Evolutionary conservation across 2,329 filamentous ascomycete species (phyloP).

Genomic region (Xylaria sp.): DNA sequence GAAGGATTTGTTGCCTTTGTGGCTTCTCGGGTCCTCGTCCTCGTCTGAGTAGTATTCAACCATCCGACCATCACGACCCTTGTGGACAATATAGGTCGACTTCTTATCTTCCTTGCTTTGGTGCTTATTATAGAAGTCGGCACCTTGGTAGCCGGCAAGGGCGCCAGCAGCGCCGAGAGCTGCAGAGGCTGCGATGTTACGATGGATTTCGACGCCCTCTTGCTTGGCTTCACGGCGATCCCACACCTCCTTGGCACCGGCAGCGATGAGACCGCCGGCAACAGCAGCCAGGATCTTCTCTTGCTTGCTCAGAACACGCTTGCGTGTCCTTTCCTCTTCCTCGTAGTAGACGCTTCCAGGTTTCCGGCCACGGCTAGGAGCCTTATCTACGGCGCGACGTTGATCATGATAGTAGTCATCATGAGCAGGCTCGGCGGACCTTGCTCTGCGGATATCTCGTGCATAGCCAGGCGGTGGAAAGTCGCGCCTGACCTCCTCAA

Average conservation of each 20-base stretch:
- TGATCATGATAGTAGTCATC: slow-evolving; percentile 70
- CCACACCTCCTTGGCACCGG: slow-evolving; percentile 73
- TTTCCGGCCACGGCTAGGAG: slow-evolving; percentile 54
- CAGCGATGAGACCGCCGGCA: slow-evolving; percentile 70
- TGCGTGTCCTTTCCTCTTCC: slow-evolving; percentile 65
- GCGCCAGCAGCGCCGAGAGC: slow-evolving; percentile 72
- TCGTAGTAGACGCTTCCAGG: slow-evolving; percentile 64
- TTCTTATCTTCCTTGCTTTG: slow-evolving; percentile 65
- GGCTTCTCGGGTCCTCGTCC: slow-evolving; percentile 63
- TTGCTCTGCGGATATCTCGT: slow-evolving; percentile 67
- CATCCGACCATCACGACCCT: slow-evolving; percentile 63
- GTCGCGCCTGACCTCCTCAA: slow-evolving; percentile 86
- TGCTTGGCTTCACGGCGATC: slow-evolving; percentile 69
- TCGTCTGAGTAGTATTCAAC: slow-evolving; percentile 68
- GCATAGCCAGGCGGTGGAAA: slow-evolving; percentile 77
- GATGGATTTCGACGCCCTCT: slow-evolving; percentile 60
- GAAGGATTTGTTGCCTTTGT: slow-evolving; percentile 71
- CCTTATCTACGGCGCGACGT: slow-evolving; percentile 44
- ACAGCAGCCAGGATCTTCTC: slow-evolving; percentile 75
- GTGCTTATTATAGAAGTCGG: slow-evolving; percentile 70
- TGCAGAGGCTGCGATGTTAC: slow-evolving; percentile 68
- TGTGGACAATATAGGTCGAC: slow-evolving; percentile 63
- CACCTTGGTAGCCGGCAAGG: slow-evolving; percentile 71
- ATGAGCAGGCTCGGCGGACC: slow-evolving; percentile 70
- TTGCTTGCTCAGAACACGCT: slow-evolving; percentile 67